Base-by-base conservation (phyloP, 1,284 basidiomycete genomes). In the Ustilago sp. region DNA sequence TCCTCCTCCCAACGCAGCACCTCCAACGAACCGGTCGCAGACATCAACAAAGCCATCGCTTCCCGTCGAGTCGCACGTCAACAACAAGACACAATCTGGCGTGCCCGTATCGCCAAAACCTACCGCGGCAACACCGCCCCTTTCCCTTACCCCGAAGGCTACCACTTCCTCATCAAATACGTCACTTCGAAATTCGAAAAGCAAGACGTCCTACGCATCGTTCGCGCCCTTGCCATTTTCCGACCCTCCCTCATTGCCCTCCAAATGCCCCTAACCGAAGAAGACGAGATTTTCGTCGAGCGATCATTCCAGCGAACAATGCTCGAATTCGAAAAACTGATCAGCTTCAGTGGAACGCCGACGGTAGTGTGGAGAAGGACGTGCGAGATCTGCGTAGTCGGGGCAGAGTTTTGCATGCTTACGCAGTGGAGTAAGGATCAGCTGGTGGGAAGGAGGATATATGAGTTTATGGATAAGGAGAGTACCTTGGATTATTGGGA, bases 331-430 rank as follows among this genome's bases (percentile, higher is more conserved):
- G 94, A 98, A 86, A 98, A 98, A 87, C 89, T 98, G 74, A 96
- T 99, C 76, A 94, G 94, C 50, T 97, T 94, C 86, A 95, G 93
- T 72, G 97, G 96, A 6, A 99, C 97, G n/a, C 97, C 96, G 2
- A 99, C 96, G 0, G 94, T 97, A n/a, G 93, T 98, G 2, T 99
- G 96, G 96, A 91, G 96, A 36, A 89, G 96, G 56, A 99, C 97
- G 17, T 96, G 96, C 83, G 97, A 99, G 88, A 94, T 99, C 43
- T 95, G 94, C 83, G 91, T 97, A 50, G 96, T 96, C 51, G 95
- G 95, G 0, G 93, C 94, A 2, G 95, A 99, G 87, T 99, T 99
- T 85, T 94, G 93, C 86, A 92, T 94, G 89, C 89, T 99, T 69
- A 95, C 94, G 1, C 81, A 85, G 50, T 85, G 84, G 83, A 66